Evolutionary conservation across 345 rosid genomes (phyloP), one percentile per base, ranked within the genome.

Genomic region (Eucalyptus camaldulensis): DNA sequence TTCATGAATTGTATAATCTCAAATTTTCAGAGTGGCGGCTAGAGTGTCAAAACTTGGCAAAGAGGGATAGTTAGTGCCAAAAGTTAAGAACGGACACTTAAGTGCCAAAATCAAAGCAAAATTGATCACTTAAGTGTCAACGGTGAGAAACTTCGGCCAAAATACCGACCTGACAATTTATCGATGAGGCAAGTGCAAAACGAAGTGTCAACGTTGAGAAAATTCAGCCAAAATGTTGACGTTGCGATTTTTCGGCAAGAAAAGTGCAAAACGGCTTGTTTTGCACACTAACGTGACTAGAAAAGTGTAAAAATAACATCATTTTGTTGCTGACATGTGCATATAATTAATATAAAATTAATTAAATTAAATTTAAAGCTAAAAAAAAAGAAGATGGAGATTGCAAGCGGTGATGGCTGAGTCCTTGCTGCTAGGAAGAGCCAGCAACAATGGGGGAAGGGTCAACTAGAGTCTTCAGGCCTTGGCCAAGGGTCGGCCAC

Each of bases 201-300:
- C 0, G 0, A 53, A 53, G 10, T 19, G 9, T 53, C 24, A 19
- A 53, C 0, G 0, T 1, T 0, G 5, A 53, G 24, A 53, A 53
- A 19, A 53, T 3, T 1, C 0, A 3, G 10, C 0, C 0, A 51
- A 17, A 51, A 51, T 51, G 4, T 0, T 51, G 9, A 51, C 9
- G 0, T 17, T 7, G 56, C 0, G 2, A 51, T 51, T 51, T 51
- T 51, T 51, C 0, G 21, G 1, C 3, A 1, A 51, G 8, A 0
- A 17, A 51, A 51, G 21, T 51, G 21, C 21, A 51, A 51, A 51
- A 51, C 4, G 54, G 3, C 43, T 43, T 7, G 7, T 40, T 40
- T 40, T 40, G 43, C 6, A 40, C 6, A 1, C 8, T 49, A 49
- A 49, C 51, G 0, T 17, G 22, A 51, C 56, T 51, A 51, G 56